These are phyloP conservation scores for Maudiozyma turicensis DNA, from an alignment of 805 yeast genomes.

Conservation along the genomic window DNA sequence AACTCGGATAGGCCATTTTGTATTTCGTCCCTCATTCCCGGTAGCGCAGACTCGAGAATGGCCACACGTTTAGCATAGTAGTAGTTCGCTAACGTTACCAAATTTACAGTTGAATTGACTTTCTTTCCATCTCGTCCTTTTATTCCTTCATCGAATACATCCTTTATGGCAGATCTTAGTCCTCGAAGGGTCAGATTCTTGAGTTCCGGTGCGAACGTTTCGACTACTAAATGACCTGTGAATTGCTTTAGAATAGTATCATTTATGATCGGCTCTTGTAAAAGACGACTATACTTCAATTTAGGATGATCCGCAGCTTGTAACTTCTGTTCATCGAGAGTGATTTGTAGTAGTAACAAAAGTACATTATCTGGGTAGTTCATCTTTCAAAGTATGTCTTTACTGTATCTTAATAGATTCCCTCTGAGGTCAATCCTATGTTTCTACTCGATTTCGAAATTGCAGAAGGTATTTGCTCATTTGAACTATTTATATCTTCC, in stretches of 20 bases:
- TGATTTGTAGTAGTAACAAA: slow-evolving; percentile 21
- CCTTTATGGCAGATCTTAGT: slow-evolving; percentile 14
- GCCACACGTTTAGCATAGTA: slow-evolving; percentile 19
- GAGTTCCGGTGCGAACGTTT: slow-evolving; percentile 20
- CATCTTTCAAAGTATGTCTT: background rate
- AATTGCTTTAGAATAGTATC: slow-evolving; percentile 13
- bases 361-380: slow-evolving; percentile 16
- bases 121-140: background rate
- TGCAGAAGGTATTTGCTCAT: no score
- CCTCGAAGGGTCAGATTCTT: slow-evolving; percentile 13
- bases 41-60: slow-evolving; percentile 15
- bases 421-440: no score
- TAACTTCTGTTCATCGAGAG: slow-evolving; percentile 22
- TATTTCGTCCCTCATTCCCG: slow-evolving; percentile 13
- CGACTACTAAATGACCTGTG: slow-evolving; percentile 16
- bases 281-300: slow-evolving; percentile 9
- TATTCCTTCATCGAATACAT: slow-evolving; percentile 14
- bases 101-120: slow-evolving; percentile 7
- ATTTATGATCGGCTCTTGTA: slow-evolving; percentile 23
- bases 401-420: background rate
- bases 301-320: slow-evolving; percentile 15
- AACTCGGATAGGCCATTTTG: background rate
- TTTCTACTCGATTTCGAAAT: no score
- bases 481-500: no score
- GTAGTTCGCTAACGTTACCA: slow-evolving; percentile 22